A percentile compares a stretch with the other conserved stretches of the same genome.
These are phyloP conservation scores for Stromatinia cepivora DNA, from an alignment of 2,329 filamentous ascomycete genomes.

Conservation along the genomic window DNA sequence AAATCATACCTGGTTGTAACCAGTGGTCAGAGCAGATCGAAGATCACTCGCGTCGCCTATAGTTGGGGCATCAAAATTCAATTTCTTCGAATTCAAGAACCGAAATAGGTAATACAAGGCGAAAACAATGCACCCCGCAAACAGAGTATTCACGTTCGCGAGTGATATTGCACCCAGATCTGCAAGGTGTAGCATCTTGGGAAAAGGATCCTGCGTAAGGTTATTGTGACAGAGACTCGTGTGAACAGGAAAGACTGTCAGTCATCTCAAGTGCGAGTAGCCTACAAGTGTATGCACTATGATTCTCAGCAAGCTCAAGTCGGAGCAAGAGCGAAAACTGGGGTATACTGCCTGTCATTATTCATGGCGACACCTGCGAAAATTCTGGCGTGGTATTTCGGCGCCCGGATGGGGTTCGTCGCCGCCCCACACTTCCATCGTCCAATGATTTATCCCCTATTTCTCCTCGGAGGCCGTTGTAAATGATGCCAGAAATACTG, in stretches of 20 bases:
- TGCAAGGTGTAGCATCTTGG: constrained; percentile 4
- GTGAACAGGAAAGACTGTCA: neutral
- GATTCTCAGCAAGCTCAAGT: no score
- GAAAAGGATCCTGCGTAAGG: neutral
- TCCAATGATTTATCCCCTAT: neutral
- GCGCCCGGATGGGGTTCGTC: neutral
- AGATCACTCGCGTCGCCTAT: constrained; percentile 1
- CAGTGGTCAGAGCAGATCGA: constrained; percentile 8
- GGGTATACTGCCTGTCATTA: neutral
- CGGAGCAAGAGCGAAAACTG: neutral
- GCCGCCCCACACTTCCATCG: neutral
- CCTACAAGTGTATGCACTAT: neutral
- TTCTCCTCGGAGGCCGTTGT: neutral
- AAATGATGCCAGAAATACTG: neutral
- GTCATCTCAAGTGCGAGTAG: neutral
- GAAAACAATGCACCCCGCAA: neutral
- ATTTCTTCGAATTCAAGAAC: neutral
- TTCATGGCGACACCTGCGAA: neutral
- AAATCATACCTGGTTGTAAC: constrained; percentile 6
- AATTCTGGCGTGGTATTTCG: neutral
- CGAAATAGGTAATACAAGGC: neutral
- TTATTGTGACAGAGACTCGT: neutral
- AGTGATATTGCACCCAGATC: neutral
- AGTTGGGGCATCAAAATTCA: constrained; percentile 1
- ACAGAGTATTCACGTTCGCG: neutral